Evolutionary conservation across 805 yeast species (phyloP), one percentile per base, ranked within the genome.

Genomic region (Zygotorulaspora chibaensis): DNA sequence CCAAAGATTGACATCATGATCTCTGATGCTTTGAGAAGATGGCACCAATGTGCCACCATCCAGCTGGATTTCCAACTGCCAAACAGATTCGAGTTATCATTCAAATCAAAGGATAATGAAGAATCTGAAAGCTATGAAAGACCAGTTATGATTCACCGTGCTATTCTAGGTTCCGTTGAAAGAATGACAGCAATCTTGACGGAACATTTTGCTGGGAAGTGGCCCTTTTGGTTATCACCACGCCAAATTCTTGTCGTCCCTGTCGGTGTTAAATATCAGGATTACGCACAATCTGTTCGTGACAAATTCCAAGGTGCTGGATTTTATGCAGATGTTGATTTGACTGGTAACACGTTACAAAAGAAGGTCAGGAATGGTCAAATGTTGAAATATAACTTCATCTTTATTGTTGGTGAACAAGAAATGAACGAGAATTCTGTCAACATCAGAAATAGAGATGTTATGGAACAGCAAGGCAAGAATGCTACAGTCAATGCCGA

Each of bases 171-270:
- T 57, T 87, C 96, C 38, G 95, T 93, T 50, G 99, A 93, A 77
- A 87, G 99, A 78, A 90, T 93, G 98, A 87, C 96, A 53, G 99
- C 97, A 53, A 91, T 93, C 59, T 81, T 93, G 69, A 90, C 96
- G 48, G 99, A 93, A 72, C 99, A 93, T 74, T 93, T 77, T 72
- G 96, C 90, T 65, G 99, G 99, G 63, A 93, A 89, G 69, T 93
- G 99, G 99, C 99, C 99, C 63, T 87, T 93, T 79, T 93, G 99
- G 99, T 77, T 93, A 66, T 90, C 98, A n/a, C 99, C 99, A 63
- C 85, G 99, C 75, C 99, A 93, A 74, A 79, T 91, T 47, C 75
- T 91, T 59, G 95, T 93, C 61, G 93, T 93, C 26, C 99, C 99
- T 58, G 97, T 93, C 59, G 97, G 96, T 63, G 95, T 86, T 54